Conservation (phyloP, 1,284 basidiomycete species). For the Inonotus obliquus region DNA sequence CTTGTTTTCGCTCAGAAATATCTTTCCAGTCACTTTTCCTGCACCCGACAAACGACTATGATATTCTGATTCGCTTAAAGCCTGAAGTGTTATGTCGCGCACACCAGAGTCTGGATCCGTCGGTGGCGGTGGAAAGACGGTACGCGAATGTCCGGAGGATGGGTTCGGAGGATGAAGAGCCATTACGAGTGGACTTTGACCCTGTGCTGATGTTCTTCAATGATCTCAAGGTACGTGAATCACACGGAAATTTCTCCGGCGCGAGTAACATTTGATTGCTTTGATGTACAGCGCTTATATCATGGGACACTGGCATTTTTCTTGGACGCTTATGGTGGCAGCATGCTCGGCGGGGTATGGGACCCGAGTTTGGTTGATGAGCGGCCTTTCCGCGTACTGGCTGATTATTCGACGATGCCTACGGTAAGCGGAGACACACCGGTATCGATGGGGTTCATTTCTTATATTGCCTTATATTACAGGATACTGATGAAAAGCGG, state of each 20-base stretch:
- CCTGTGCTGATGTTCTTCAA: constrained; percentile 65
- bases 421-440: constrained; percentile 29
- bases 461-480: constrained; percentile 4
- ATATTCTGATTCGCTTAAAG: constrained; percentile 79
- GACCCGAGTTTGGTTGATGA: constrained; percentile 60
- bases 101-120: constrained; percentile 54
- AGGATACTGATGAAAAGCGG: constrained; percentile 30
- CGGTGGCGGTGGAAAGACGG: constrained; percentile 38
- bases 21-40: constrained; percentile 66
- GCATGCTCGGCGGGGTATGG: constrained; percentile 81
- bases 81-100: constrained; percentile 68
- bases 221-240: constrained; percentile 62
- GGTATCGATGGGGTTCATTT: neutral
- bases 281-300: constrained; percentile 55
- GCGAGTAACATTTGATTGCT: neutral
- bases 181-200: constrained; percentile 72
- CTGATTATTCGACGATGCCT: constrained; percentile 73
- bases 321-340: constrained; percentile 80
- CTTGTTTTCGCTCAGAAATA: constrained; percentile 8
- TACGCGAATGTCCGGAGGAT: constrained; percentile 43
- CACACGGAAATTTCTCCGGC: neutral
- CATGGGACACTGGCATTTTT: constrained; percentile 81
- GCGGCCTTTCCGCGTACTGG: constrained; percentile 75
- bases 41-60: constrained; percentile 83
- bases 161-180: constrained; percentile 28